These are phyloP conservation scores for Pulveroboletus frians DNA, from an alignment of 768 basidiomycete genomes.

Conservation along the genomic window DNA sequence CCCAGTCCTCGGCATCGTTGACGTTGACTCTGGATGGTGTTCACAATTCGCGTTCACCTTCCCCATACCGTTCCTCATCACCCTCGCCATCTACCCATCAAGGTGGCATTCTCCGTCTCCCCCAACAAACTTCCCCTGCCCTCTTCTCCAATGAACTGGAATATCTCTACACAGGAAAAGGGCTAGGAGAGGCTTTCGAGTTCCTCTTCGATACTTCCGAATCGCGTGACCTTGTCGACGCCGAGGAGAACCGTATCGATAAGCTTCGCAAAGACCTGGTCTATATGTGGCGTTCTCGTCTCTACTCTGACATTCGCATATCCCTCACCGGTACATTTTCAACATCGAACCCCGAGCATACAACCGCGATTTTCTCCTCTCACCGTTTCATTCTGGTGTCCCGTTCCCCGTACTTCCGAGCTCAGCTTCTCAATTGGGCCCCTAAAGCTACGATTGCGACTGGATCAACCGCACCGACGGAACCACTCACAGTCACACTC, in stretches of 20 bases:
- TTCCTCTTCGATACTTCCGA: slow-evolving; percentile 70
- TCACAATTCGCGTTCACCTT: slow-evolving; percentile 40
- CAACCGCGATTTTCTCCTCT: slow-evolving; percentile 82
- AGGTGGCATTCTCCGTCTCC: slow-evolving; percentile 52
- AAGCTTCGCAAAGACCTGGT: slow-evolving; percentile 90
- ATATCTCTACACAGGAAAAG: slow-evolving; percentile 90
- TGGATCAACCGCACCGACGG: slow-evolving; percentile 26
- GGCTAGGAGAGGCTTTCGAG: slow-evolving; percentile 82
- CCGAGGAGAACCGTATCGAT: slow-evolving; percentile 59
- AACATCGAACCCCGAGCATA: slow-evolving; percentile 56
- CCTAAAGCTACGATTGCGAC: slow-evolving; percentile 32
- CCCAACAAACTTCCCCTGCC: slow-evolving; percentile 65
- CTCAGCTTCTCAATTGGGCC: slow-evolving; percentile 68
- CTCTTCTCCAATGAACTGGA: slow-evolving; percentile 89
- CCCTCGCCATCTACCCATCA: slow-evolving; percentile 42
- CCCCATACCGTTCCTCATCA: slow-evolving; percentile 41
- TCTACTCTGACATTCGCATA: slow-evolving; percentile 89
- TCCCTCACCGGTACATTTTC: slow-evolving; percentile 67
- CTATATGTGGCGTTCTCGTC: slow-evolving; percentile 93
- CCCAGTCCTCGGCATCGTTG: slow-evolving; percentile 59
- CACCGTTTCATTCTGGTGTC: slow-evolving; percentile 93
- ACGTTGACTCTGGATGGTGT: slow-evolving; percentile 41
- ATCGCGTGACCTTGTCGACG: slow-evolving; percentile 40
- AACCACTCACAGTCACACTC: slow-evolving; percentile 60
- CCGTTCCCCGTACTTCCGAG: slow-evolving; percentile 82